Evolutionary conservation across 2,329 filamentous ascomycete genomes (phyloP), one percentile per base, ranked within the genome.

Genomic region (Pezicula radicicola): DNA sequence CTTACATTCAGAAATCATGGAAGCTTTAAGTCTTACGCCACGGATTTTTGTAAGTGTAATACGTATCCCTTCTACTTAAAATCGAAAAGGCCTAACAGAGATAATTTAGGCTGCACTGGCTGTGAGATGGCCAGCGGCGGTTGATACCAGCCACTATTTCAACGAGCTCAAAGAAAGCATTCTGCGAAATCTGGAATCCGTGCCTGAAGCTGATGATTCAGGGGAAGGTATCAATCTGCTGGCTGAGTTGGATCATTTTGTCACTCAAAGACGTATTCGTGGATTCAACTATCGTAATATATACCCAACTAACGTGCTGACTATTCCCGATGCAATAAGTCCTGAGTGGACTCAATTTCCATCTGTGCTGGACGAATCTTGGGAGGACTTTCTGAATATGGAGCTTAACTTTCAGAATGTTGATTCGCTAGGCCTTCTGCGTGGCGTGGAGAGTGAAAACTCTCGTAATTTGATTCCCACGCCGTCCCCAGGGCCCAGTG

Each of bases 371-470:
- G 19, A 45, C n/a, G 42, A 45, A 27, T n/a, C 42, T n/a, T 45
- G 42, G 42, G 42, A 45, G 28, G 25, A 27, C 19, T 45, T 45
- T 27, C 21, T 45, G 42, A 45, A 45, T 19, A 45, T 45, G 42
- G 42, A 27, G n/a, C 27, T 45, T n/a, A n/a, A n/a, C 12, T 45
- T 45, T 28, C 16, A 45, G n/a, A 45, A 45, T 19, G 8, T 27
- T 27, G 42, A 45, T 45, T 8, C 18, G 3, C 42, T 45, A 10
- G 15, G 28, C 19, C 7, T 25, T 28, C 10, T 27, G 9, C 12
- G 27, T 45, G 42, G 27, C 9, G n/a, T n/a, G n/a, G 27, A 28
- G 27, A 28, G 27, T 9, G 5, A 5, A 5, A 9, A 5, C 27
- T 28, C 27, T 28, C 27, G 5, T 5, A 28, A 28, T 28, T 28